Base-by-base conservation (phyloP, 164 flowering plant species). In the Malania oleifera region DNA sequence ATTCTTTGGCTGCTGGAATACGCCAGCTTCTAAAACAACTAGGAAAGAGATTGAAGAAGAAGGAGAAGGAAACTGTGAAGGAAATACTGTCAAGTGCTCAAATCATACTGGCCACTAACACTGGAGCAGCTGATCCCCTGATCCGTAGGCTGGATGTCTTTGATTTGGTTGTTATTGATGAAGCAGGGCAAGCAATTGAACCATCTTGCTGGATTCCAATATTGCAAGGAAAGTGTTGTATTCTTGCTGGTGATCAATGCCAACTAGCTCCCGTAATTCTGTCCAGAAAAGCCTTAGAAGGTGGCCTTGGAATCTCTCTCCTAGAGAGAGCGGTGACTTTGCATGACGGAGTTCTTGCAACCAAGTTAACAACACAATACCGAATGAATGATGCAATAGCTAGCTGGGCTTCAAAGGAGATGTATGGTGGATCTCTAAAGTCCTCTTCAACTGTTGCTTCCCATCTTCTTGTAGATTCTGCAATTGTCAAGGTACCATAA, bases 161-260 rank as follows among this genome's bases (percentile, higher is more conserved):
- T 74, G 98, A 91, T 73, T 64, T 89, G 54, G 98, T 85, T 61
- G 81, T 89, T 54, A 82, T 89, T 48, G 98, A 91, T 74, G 98
- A 91, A 79, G 98, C 92, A 7, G 95, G 76, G 13, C 98, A 91
- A 73, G 95, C 96, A 43, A 91, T 89, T 71, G 98, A 91, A 68
- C 95, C 96, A 20, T 81, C 96, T 50, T 83, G 87, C 65, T 89
- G 95, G 98, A 91, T 91, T 43, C 85, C 96, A 46, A 82, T 91
- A 51, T 73, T 91, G 75, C 92, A 78, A 49, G 98, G 92, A 26
- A 89, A 71, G 55, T 80, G 92, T n/a, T 81, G 92, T 61, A 79
- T 91, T 51, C 83, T 89, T 66, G 89, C 96, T 1, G 96, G 96
- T 10, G 96, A 91, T 50, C 85, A 83, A 35, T 89, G 87, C 77